Conservation (phyloP, 2,329 filamentous ascomycete species). For the Alternaria novae-zelandiae region DNA sequence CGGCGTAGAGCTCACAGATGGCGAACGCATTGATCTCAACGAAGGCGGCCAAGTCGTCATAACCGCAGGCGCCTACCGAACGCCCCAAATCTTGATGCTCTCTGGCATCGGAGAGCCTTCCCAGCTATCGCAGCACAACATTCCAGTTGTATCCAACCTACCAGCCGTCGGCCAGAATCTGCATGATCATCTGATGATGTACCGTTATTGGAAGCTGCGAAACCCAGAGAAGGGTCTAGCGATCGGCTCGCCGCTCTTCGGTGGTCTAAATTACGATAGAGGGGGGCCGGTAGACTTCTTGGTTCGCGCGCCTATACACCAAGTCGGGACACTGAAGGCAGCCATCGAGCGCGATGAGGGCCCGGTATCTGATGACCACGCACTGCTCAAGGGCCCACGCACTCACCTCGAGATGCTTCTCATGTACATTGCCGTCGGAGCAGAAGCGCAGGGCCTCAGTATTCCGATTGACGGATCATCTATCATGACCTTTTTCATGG, state of each 20-base stretch:
- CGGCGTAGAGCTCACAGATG: conserved; percentile 23
- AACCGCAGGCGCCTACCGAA: conserved; percentile 36
- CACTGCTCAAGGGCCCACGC: conserved; percentile 2
- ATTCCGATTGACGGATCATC: conserved; percentile 27
- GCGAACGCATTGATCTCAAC: neutral
- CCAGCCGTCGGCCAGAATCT: conserved; percentile 69
- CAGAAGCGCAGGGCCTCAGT: conserved; percentile 19
- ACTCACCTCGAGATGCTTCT: neutral
- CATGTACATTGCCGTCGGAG: neutral
- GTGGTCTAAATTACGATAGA: conserved; percentile 24
- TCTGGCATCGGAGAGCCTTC: conserved; percentile 41
- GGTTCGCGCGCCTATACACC: conserved; percentile 15
- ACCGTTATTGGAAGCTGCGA: conserved; percentile 34
- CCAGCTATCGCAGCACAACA: conserved; percentile 58
- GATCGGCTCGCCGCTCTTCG: conserved; percentile 24
- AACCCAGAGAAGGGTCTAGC: conserved; percentile 29
- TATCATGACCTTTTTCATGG: conserved; percentile 30
- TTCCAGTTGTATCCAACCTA: conserved; percentile 35
- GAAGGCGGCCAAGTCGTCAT: conserved; percentile 36
- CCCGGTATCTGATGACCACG: conserved; percentile 14
- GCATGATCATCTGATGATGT: conserved; percentile 59
- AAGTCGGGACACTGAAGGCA: conserved; percentile 11
- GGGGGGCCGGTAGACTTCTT: conserved; percentile 33
- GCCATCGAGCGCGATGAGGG: conserved; percentile 26
- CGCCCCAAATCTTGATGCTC: conserved; percentile 38